phyloP scores from a whole-genome alignment of 164 flowering plant genomes.

The Protea cynaroides region DNA sequence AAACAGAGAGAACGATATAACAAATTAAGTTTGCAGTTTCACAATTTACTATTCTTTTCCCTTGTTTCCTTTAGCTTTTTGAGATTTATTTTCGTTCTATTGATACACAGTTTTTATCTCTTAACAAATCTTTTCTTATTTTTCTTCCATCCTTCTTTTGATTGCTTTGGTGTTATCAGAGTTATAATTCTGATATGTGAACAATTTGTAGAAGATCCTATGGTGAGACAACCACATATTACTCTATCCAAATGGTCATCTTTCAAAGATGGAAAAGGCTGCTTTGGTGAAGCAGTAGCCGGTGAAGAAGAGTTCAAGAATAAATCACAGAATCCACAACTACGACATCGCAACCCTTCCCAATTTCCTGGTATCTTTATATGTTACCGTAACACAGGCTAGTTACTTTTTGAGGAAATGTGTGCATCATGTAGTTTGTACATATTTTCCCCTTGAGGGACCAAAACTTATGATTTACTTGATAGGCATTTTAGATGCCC shows the following conservation, averaged over 20 bases:
- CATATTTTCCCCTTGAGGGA: background rate
- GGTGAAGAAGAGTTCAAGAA: conserved; percentile 28
- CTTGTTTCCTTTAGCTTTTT: too few relatives aligned
- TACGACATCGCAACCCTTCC: conserved; percentile 31
- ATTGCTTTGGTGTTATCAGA: background rate
- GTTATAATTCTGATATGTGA: background rate
- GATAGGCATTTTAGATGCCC: background rate
- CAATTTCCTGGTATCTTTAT: conserved; percentile 27
- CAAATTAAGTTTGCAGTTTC: too few relatives aligned
- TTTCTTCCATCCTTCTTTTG: background rate
- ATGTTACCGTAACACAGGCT: background rate
- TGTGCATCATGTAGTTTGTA: background rate
- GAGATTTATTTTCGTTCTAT: too few relatives aligned
- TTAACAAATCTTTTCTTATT: background rate
- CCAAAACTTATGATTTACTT: background rate
- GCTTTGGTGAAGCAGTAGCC: conserved; percentile 21
- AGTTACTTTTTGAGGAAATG: background rate
- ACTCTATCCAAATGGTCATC: conserved; percentile 58
- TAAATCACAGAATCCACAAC: conserved; percentile 28
- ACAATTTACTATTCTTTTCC: too few relatives aligned
- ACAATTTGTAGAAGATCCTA: conserved; percentile 8
- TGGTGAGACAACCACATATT: conserved; percentile 34
- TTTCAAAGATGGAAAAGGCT: conserved; percentile 13
- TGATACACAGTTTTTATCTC: too few relatives aligned
- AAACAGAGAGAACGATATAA: too few relatives aligned